Evolutionary conservation across 208 protist species (phyloP), one percentile per base, ranked within the genome.

Genomic region (Willaertia magna): DNA sequence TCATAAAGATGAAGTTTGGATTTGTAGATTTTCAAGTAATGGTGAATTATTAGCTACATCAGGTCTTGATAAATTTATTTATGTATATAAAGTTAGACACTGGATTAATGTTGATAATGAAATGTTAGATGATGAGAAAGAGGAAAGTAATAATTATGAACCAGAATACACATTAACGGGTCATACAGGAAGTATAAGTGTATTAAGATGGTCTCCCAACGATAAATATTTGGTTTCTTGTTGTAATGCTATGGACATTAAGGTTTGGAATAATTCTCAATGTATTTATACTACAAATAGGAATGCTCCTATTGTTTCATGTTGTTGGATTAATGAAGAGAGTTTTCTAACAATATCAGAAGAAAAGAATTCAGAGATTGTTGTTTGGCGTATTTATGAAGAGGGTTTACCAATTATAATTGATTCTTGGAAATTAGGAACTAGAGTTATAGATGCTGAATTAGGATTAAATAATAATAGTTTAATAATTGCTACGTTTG

Each of bases 1-100:
- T 55, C 78, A 83, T 22, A 55, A 6, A 26, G 78, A 83, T 55
- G 78, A 83, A 83, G 46, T 83, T 55, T 83, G 78, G 78, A 6
- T 43, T 59, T 18, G 11, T 83, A 16, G 55, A 83, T 83, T 83
- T 55, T 83, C 78, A 43, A 4, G 12, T 55, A 42, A 83, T 55
- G 78, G 78, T 43, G 18, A 55, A 83, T 83, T 16, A 26, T 26
- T 83, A 12, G n/a, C 47, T 22, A 55, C 78, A 16, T 43, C 30
- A 42, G 22, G 55, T 34, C 26, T 67, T 67, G 55, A 67, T 26
- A 12, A 18, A 7, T 67, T 6, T 67, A 18, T 67, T 11, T 34
- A 34, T 9, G 1, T 67, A 7, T 67, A 67, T 34, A 34, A 22
- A 7, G 55, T 67, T 67, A 11, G n/a, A n/a, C n/a, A n/a, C n/a